phyloP scores from a whole-genome alignment of 768 basidiomycete genomes.

The Xanthoconium purpureum region DNA sequence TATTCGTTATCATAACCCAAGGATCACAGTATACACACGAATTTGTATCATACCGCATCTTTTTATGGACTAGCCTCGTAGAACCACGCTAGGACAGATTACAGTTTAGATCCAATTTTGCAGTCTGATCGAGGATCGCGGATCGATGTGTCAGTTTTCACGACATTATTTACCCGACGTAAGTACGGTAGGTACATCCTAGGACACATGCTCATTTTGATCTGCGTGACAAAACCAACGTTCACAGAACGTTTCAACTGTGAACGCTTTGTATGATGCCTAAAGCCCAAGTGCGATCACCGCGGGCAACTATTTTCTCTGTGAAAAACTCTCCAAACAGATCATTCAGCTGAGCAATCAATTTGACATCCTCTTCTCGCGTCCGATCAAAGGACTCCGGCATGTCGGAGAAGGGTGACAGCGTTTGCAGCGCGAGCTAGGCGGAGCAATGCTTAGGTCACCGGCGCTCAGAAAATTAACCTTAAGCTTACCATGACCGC shows the following conservation, averaged over 20 bases:
- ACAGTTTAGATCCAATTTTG: too few relatives aligned
- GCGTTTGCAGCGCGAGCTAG: slow-evolving; percentile 60
- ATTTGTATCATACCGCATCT: not conserved
- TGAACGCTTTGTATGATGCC: slow-evolving; percentile 44
- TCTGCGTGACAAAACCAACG: not conserved
- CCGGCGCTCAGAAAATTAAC: not conserved
- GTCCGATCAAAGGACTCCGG: slow-evolving; percentile 53
- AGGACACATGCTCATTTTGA: not conserved
- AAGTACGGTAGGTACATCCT: not conserved
- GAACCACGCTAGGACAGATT: not conserved
- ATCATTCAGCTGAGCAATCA: slow-evolving; percentile 47
- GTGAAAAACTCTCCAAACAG: slow-evolving; percentile 64
- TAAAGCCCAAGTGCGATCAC: slow-evolving; percentile 64
- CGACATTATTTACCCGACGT: too few relatives aligned
- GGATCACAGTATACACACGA: too few relatives aligned
- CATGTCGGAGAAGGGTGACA: slow-evolving; percentile 57
- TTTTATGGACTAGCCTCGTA: not conserved
- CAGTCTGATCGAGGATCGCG: too few relatives aligned
- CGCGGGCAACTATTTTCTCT: slow-evolving; percentile 40
- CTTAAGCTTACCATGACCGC: slow-evolving; percentile 55
- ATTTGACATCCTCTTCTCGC: slow-evolving; percentile 45
- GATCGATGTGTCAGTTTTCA: too few relatives aligned
- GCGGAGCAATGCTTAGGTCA: not conserved
- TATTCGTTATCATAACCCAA: not conserved
- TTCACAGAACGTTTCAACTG: slow-evolving; percentile 2